Evolutionary conservation across 1,284 basidiomycete species (phyloP).

Genomic region (Phlebopus sp.): DNA sequence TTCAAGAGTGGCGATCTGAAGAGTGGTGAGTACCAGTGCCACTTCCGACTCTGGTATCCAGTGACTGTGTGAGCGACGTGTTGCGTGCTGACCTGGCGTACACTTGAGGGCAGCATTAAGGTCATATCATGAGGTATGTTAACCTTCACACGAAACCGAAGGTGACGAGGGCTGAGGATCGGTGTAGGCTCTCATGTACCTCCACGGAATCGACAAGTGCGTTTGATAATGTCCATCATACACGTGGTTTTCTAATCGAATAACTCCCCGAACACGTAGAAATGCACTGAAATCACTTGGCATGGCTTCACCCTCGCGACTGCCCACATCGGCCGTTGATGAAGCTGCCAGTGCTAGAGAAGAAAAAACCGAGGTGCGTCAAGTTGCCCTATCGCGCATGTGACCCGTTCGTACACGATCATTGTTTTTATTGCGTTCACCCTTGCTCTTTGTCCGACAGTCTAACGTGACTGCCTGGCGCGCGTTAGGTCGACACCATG

Average conservation of each 20-base stretch:
- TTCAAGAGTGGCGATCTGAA: constrained; percentile 66
- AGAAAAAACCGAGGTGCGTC: constrained; percentile 51
- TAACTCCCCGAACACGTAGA: constrained; percentile 28
- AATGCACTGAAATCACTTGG: constrained; percentile 51
- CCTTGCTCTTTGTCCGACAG: too few species aligned
- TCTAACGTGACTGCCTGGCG: neutral
- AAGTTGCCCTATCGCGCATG: neutral
- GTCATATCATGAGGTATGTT: constrained; percentile 61
- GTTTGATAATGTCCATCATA: constrained; percentile 2
- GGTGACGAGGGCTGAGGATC: constrained; percentile 12
- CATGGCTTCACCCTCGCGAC: constrained; percentile 27
- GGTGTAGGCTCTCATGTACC: constrained; percentile 59
- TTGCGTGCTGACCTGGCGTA: constrained; percentile 1
- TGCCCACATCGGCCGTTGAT: constrained; percentile 29
- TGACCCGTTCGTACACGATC: neutral
- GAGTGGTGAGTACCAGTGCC: constrained; percentile 46
- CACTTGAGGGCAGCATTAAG: constrained; percentile 47
- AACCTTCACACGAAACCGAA: neutral
- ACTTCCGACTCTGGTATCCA: constrained; percentile 3
- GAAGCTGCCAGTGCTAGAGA: constrained; percentile 39
- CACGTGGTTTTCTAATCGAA: neutral
- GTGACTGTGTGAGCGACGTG: neutral
- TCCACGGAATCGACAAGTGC: constrained; percentile 72
- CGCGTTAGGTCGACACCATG: constrained; percentile 60
- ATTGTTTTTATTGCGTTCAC: too few species aligned